These are phyloP conservation scores for Suillus plorans DNA, from an alignment of 768 basidiomycete species.

Conservation along the genomic window DNA sequence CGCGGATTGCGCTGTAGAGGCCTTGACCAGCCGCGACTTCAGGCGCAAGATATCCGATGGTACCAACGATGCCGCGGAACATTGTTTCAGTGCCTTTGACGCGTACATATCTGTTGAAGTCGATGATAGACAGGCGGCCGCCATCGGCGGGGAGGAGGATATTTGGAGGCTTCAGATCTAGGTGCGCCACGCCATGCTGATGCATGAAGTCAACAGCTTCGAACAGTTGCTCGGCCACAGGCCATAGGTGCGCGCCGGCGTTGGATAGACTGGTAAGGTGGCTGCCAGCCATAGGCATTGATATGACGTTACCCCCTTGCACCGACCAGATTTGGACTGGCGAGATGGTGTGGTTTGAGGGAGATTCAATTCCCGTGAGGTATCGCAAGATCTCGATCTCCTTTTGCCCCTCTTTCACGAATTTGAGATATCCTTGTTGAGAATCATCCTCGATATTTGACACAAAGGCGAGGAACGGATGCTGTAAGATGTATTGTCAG, in stretches of 20 bases:
- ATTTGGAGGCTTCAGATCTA: slow-evolving; percentile 18
- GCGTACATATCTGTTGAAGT: slow-evolving; percentile 4
- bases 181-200: slow-evolving; percentile 15
- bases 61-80: background rate
- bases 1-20: background rate
- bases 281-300: background rate
- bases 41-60: background rate
- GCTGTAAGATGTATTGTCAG: slow-evolving; percentile 6
- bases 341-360: slow-evolving; percentile 15
- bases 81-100: background rate
- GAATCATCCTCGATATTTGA: background rate
- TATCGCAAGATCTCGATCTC: slow-evolving; percentile 13
- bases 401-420: background rate
- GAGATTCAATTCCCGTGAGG: slow-evolving; percentile 5
- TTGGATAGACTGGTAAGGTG: background rate
- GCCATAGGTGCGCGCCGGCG: background rate
- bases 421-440: slow-evolving; percentile 14
- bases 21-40: background rate
- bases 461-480: slow-evolving; percentile 14
- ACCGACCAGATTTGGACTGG: slow-evolving; percentile 3
- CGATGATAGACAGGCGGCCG: slow-evolving; percentile 3
- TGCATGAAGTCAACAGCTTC: slow-evolving; percentile 18
- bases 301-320: background rate
- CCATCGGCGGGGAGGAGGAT: slow-evolving; percentile 6
- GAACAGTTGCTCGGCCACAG: slow-evolving; percentile 5